Base-by-base conservation (phyloP, 2,329 filamentous ascomycete species). In the Cladosporium austrohemisphaericum region DNA sequence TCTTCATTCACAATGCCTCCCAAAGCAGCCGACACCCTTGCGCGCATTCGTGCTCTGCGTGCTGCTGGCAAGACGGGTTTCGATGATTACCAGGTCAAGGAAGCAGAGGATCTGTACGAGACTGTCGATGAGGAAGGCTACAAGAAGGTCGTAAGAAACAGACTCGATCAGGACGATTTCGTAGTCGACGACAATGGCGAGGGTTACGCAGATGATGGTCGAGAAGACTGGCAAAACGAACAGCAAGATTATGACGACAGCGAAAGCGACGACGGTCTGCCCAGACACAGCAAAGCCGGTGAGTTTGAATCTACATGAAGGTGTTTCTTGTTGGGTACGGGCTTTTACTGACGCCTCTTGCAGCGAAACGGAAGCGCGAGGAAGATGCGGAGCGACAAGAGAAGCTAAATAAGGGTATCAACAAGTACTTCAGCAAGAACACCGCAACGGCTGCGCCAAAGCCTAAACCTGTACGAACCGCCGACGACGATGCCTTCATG, bases 111-210 rank as follows among this genome's bases (percentile, higher is more conserved):
- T 59, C 76, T 98, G 36, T 98, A 97, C 72, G 93, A 97, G 55
- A 91, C 95, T 62, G 90, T 98, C 40, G 91, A 97, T 64, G 93
- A 98, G 62, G 92, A 93, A 63, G 87, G 88, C 44, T 98, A 98
- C 76, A 96, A 96, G 75, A 94, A 94, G 68, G 85, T 97, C 57
- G 90, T 98, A 11, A 82, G 93, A 33, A 83, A 85, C 49, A 85
- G 93, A 38, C 76, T 98, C 44, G 88, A 97, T 64, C 79, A 95
- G 62, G 93, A 98, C 61, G 93, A 98, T 71, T 98, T 98, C 63
- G 92, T 98, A 45, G 91, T 98, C 52, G 93, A 97, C 73, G 93
- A 98, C 72, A 95, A 96, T 73, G 92, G 92, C 63, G 89, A 92
- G 66, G 92, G 93, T 29, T 98, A 98, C 64, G 92, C 89, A 57